Conservation (phyloP, 2,329 filamentous ascomycete species). For the Phyllosticta paracitricarpa region DNA sequence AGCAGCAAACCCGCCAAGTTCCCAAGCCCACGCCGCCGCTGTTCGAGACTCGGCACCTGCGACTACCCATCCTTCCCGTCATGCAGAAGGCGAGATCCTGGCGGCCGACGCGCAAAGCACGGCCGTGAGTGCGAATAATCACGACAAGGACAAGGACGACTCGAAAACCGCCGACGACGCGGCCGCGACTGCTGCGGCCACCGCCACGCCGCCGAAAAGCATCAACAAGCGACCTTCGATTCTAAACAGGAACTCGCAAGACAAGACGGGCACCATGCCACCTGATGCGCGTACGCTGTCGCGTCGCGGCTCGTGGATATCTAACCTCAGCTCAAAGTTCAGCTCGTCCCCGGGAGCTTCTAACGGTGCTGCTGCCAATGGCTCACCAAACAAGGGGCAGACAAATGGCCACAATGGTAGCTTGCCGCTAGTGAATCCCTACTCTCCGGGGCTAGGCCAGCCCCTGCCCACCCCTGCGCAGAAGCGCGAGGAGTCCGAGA, state of each 20-base stretch:
- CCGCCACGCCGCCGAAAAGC: conserved; percentile 16
- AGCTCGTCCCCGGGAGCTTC: conserved; percentile 45
- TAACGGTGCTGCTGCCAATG: not conserved
- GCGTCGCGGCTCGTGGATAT: conserved; percentile 79
- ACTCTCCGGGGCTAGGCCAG: conserved; percentile 29
- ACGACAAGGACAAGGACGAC: conserved; percentile 1
- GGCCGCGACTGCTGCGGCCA: not conserved
- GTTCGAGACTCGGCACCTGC: not conserved
- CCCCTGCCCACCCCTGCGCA: conserved; percentile 35
- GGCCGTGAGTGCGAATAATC: not conserved
- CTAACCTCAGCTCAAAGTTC: conserved; percentile 87
- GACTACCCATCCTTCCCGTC: not conserved
- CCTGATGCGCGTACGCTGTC: conserved; percentile 20
- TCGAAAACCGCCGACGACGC: not conserved
- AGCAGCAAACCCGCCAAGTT: not conserved
- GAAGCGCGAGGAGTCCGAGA: conserved; percentile 18
- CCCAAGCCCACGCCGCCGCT: not conserved
- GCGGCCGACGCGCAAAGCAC: not conserved
- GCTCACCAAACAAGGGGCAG: conserved; percentile 11
- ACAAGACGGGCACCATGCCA: conserved; percentile 23
- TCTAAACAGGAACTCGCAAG: conserved; percentile 28
- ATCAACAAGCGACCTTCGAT: conserved; percentile 31
- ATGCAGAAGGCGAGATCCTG: not conserved
- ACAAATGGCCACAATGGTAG: conserved; percentile 15
- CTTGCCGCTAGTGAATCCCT: conserved; percentile 10